Evolutionary conservation across 2,329 filamentous ascomycete genomes (phyloP), one percentile per base, ranked within the genome.

Genomic region (Trichoderma sp.): DNA sequence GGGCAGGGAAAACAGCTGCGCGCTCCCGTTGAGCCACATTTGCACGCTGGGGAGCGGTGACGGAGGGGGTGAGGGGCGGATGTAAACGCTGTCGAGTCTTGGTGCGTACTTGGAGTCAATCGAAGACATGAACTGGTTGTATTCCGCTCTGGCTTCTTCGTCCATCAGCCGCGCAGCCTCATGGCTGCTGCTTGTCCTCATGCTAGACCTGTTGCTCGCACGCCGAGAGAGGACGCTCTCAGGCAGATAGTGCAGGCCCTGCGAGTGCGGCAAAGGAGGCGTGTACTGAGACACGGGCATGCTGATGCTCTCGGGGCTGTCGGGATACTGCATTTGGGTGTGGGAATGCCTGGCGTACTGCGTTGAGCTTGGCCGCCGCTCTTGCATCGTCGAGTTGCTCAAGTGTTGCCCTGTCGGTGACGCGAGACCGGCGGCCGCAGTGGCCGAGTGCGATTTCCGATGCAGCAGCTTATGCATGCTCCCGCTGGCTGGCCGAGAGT

Each of bases 21-120:
- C 67, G 62, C 72, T 72, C 67, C 73, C 72, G 52, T 77, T 72
- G 1, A 78, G 69, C 74, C 76, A 77, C 5, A 76, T 74, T 54
- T 78, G 73, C 14, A 79, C 74, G 7, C 71, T 77, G 2, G 74
- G 72, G 9, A 75, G 64, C 9, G 75, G 75, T 14, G 75, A 78
- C 3, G 75, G 73, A 3, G 77, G 75, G 24, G 74, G 74, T 3
- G 75, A 75, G 34, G 75, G 68, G 34, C 73, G 72, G 14, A 74
- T 72, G 39, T 74, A 76, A 6, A 73, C 70, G 6, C 70, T 28
- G 19, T 66, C 72, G 5, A 67, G 68, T 28, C 48, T 65, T 6
- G 39, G 48, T 9, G 43, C 48, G 26, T 59, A 24, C 19, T 60
- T 24, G 50, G 54, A 6, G n/a, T 66, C 64, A 15, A 63, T 34